Base-by-base conservation (phyloP, 495 filamentous ascomycete genomes). In the Penicillium longicatenatum region DNA sequence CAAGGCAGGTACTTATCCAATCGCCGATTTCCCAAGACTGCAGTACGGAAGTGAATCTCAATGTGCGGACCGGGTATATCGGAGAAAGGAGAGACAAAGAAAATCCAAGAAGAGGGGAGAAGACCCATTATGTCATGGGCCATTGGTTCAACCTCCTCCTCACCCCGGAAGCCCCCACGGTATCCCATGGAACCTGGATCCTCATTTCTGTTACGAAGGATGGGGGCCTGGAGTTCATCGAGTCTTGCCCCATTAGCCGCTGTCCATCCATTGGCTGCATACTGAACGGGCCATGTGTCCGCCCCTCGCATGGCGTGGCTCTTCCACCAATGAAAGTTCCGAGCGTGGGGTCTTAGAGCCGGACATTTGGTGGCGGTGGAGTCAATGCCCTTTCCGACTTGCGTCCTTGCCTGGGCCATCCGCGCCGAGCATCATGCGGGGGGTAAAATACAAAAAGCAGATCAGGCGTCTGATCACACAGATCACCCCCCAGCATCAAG, bases 1-100 rank as follows among this genome's bases (percentile, higher is more conserved):
- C 35, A 43, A 68, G 54, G 61, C 61, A 65, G 62, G 64, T 65
- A 68, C 64, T 57, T 31, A 41, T 49, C 64, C 67, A 65, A 67
- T 65, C 66, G 66, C 62, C 35, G 67, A 66, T 52, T 67, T 66
- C 37, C 19, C 14, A 8, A 26, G 26, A 26, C 26, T 26, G 26
- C 26, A 26, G n/a, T 26, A 26, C 26, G 7, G 7, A 26, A 26
- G 26, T 26, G 31, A 35, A 35, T 35, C 31, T 35, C 10, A 16
- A 4, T n/a, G 37, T n/a, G 16, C 37, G 16, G 17, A 4, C 37
- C 37, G 37, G 37, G 14, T 39, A 39, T 39, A 39, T 39, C 37
- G 37, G 37, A 39, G 31, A 9, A 9, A 17, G 17, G 16, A 39
- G 6, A 17, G 37, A 39, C 11, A 39, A 16, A 39, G 16, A 39